Evolutionary conservation across 2,329 filamentous ascomycete genomes (phyloP).

Genomic region (Ophiostoma sp.): DNA sequence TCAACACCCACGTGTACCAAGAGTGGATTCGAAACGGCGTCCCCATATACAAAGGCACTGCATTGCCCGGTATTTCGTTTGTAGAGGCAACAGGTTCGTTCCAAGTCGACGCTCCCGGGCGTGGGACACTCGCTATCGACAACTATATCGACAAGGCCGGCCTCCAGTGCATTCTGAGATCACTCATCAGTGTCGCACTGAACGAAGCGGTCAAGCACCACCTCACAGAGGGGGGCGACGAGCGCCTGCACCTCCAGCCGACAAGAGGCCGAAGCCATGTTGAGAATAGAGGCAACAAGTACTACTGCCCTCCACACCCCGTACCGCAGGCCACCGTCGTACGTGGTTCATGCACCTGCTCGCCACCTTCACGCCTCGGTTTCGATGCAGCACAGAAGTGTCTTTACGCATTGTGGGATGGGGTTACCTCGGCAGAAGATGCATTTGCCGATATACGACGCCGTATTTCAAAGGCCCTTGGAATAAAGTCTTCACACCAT

Average conservation of each 20-base stretch:
- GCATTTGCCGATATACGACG: conserved; percentile 8
- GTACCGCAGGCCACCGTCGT: not conserved
- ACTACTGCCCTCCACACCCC: conserved; percentile 13
- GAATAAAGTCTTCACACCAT: conserved; percentile 14
- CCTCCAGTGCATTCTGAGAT: not conserved
- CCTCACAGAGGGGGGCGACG: conserved; percentile 23
- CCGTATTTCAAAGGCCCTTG: conserved; percentile 5
- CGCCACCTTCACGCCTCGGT: conserved; percentile 19
- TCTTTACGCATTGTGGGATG: not conserved
- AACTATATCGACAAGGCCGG: not conserved
- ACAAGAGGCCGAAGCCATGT: too few relatives aligned
- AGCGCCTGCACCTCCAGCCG: conserved; percentile 17
- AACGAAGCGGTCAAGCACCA: conserved; percentile 23
- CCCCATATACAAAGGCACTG: not conserved
- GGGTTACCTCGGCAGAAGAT: not conserved
- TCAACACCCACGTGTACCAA: conserved; percentile 2
- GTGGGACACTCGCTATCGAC: not conserved
- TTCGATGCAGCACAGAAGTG: conserved; percentile 13
- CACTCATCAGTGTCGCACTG: conserved; percentile 4
- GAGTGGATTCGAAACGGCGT: not conserved
- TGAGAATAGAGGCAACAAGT: conserved; percentile 15
- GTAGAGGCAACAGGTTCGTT: conserved; percentile 16
- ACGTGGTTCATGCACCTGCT: conserved; percentile 24
- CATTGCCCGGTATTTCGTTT: conserved; percentile 7
- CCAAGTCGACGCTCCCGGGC: not conserved